Conservation (phyloP, 164 flowering plant genomes). For the Tetracentron sinense region DNA sequence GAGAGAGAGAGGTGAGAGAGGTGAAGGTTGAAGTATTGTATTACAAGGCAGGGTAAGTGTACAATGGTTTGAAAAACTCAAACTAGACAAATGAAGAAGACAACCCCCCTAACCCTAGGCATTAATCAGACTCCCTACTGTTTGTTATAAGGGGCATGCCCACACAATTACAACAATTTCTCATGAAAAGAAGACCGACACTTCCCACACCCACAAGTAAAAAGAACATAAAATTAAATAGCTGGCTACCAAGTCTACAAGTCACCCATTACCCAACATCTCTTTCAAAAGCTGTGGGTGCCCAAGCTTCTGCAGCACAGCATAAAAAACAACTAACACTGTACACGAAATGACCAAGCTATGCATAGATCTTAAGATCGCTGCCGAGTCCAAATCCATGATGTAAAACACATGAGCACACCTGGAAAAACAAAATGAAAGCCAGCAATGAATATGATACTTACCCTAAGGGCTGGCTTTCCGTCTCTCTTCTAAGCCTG, state of each 20-base stretch:
- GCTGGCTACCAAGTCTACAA: background rate
- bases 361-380: background rate
- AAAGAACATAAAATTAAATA: too few species aligned
- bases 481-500: background rate
- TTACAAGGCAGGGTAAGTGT: too few species aligned
- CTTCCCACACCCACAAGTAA: too few species aligned
- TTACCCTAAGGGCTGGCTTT: slow-evolving; percentile 9
- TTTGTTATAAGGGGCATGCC: too few species aligned
- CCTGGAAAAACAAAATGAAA: slow-evolving; percentile 9
- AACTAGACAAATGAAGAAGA: too few species aligned
- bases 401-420: background rate
- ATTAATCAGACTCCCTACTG: too few species aligned
- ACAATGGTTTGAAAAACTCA: too few species aligned
- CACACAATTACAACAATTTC: too few species aligned
- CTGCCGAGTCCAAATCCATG: background rate
- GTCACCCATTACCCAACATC: background rate
- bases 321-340: background rate
- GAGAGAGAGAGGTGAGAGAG: too few species aligned
- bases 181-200: too few species aligned
- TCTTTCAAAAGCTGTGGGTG: background rate
- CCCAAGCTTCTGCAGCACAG: background rate
- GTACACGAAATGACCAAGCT: background rate
- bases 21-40: too few species aligned
- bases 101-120: too few species aligned
- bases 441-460: slow-evolving; percentile 9